Evolutionary conservation across 371 early-diverging fungal species (phyloP), one percentile per base, ranked within the genome.

Genomic region (Aphelidium insulamus): DNA sequence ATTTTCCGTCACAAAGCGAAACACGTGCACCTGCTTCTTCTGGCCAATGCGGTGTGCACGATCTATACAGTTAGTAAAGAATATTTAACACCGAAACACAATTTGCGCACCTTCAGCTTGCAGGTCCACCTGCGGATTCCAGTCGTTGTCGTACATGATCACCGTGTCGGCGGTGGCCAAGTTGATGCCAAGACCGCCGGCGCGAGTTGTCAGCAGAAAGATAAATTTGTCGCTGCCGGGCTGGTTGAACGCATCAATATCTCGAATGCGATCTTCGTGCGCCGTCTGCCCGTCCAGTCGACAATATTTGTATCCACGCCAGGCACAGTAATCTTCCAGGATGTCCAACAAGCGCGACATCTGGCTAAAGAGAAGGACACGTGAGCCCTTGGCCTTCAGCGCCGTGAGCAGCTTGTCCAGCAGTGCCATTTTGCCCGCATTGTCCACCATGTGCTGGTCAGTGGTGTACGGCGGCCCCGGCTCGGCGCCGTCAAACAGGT

Each of bases 1-100:
- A 35, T 74, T 72, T 55, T 92, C 94, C 14, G 91, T 79, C n/a
- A 99, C 79, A 34, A 99, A 80, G 33, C 98, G 63, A 54, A 83
- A 97, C 4, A 99, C 95, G 40, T 76, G 69, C 14, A 99, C 99
- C 43, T 90, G 88, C 49, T 94, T 94, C 27, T 73, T 94, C 50
- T 99, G 99, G 3, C 99, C 99, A 36, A 99, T 92, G 54, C 99
- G 82, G 61, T 99, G 99, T 6, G 97, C 98, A 39, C 99, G 78
- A 54, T 97, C 97, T 56, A 70, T 65, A 9, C 57, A 53, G 19
- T 26, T 22, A 28, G 10, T 19, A 18, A 4, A 11, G 3, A 11
- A 15, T 8, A 8, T 25, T 4, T 10, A 15, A 5, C 12, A 21
- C 0, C 2, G 32, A 3, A 1, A 11, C 36, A 15, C 0, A 2